phyloP scores from a whole-genome alignment of 768 basidiomycete genomes.

The Hygrocybe punicea region DNA sequence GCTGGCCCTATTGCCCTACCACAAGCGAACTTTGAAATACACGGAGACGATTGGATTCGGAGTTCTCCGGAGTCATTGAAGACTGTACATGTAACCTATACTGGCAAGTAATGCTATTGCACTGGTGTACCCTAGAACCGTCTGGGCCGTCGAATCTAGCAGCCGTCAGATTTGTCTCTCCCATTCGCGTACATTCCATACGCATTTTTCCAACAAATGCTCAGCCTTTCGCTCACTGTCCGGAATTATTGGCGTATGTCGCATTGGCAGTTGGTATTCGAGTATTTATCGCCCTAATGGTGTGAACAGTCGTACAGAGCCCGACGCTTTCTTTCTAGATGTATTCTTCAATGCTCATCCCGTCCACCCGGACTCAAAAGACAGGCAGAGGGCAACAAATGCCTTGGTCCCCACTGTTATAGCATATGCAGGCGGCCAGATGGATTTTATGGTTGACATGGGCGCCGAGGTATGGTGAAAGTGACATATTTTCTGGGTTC shows the following conservation, averaged over 20 bases:
- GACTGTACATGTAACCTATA: too few relatives aligned
- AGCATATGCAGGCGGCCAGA: conserved; percentile 65
- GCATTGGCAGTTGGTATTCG: neutral
- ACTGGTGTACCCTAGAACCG: conserved; percentile 65
- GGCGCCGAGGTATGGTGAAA: conserved; percentile 53
- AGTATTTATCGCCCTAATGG: conserved; percentile 9
- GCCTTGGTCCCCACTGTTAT: conserved; percentile 68
- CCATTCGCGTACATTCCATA: conserved; percentile 65
- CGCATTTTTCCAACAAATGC: conserved; percentile 66
- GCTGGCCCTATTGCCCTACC: neutral
- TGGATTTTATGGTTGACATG: conserved; percentile 69
- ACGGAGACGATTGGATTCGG: too few relatives aligned
- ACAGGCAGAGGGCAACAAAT: conserved; percentile 64
- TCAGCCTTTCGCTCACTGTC: conserved; percentile 56
- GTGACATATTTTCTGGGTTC: neutral
- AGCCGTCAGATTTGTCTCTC: conserved; percentile 66
- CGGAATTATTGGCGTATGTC: conserved; percentile 61
- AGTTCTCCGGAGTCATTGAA: too few relatives aligned
- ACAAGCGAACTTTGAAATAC: too few relatives aligned
- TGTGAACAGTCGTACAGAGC: conserved; percentile 58
- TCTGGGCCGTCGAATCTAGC: conserved; percentile 56
- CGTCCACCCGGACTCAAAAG: conserved; percentile 46
- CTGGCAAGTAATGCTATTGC: conserved; percentile 50
- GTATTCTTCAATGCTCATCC: conserved; percentile 73
- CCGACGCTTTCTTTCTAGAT: conserved; percentile 69